These are phyloP conservation scores for Salvia hispanica DNA, from an alignment of 257 asterid genomes.

Conservation along the genomic window DNA sequence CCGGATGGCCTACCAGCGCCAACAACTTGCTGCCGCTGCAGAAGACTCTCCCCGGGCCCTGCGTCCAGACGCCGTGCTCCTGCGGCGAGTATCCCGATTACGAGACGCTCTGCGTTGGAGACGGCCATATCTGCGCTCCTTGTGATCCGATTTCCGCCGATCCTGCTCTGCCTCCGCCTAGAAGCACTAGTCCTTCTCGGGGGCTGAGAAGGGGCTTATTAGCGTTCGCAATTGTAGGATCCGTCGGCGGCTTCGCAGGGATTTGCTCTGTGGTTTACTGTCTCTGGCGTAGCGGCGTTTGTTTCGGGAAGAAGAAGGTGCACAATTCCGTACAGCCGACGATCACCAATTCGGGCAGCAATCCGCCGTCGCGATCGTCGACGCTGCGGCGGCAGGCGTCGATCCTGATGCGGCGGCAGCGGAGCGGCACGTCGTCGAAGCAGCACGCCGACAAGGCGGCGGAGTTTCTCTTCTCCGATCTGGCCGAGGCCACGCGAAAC, in stretches of 20 bases:
- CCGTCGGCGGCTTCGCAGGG: slow-evolving; percentile 80
- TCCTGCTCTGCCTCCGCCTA: slow-evolving; percentile 31
- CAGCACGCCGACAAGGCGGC: slow-evolving; percentile 81
- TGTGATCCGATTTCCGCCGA: slow-evolving; percentile 51
- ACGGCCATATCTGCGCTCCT: slow-evolving; percentile 74
- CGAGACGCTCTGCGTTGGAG: slow-evolving; percentile 60
- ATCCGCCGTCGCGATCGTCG: slow-evolving; percentile 78
- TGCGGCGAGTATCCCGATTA: slow-evolving; percentile 77
- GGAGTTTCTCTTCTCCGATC: slow-evolving; percentile 71
- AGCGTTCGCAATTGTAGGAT: slow-evolving; percentile 76
- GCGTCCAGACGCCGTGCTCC: slow-evolving; percentile 49
- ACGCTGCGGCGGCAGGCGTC: slow-evolving; percentile 86
- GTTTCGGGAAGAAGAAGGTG: slow-evolving; percentile 82
- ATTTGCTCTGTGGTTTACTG: slow-evolving; percentile 65
- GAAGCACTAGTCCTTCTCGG: slow-evolving; percentile 36
- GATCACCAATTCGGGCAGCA: slow-evolving; percentile 50
- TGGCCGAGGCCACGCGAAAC: slow-evolving; percentile 62
- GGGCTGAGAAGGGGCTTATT: slow-evolving; percentile 59
- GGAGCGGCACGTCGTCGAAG: slow-evolving; percentile 88
- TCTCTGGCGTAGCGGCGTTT: slow-evolving; percentile 68
- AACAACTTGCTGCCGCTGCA: slow-evolving; percentile 51
- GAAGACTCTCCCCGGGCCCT: slow-evolving; percentile 75
- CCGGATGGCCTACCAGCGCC: slow-evolving; percentile 56
- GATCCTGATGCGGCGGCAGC: slow-evolving; percentile 76
- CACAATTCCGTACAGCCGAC: slow-evolving; percentile 94